Conservation (phyloP, 2,329 filamentous ascomycete genomes). For the Scolecobasidium constrictum region DNA sequence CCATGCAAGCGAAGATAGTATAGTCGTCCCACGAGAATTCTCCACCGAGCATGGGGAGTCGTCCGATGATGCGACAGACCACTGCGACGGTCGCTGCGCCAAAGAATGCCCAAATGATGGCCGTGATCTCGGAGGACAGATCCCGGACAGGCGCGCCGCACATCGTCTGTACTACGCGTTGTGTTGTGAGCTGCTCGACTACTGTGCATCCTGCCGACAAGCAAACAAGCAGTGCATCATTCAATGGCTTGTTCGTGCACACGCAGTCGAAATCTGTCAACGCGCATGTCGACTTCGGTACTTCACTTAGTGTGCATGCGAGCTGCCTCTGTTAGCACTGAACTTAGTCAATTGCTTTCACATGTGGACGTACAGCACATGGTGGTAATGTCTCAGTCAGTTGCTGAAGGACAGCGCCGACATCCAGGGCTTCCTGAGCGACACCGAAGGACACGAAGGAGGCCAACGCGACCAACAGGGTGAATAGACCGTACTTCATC, state of each 20-base stretch:
- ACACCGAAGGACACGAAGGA: background rate
- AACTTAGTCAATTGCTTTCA: no score
- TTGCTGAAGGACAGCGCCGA: background rate
- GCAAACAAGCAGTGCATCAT: background rate
- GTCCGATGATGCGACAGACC: background rate
- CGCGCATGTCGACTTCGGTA: background rate
- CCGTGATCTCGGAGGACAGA: background rate
- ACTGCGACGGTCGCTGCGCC: background rate
- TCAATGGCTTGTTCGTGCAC: background rate
- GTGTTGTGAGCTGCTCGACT: background rate
- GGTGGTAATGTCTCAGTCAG: background rate
- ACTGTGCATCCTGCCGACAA: background rate
- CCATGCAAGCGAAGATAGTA: background rate
- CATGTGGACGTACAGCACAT: background rate
- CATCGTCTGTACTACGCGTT: background rate
- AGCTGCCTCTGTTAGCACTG: background rate
- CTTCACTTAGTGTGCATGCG: background rate
- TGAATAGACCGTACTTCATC: conserved; percentile 1
- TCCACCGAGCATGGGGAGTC: background rate
- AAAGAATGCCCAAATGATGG: background rate
- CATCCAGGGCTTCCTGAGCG: background rate
- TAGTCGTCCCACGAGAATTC: background rate
- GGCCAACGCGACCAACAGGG: background rate
- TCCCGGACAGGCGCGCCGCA: background rate
- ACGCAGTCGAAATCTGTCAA: background rate